Percentiles rank a stretch among this genome's conserved stretches.
phyloP scores from a whole-genome alignment of 73 alveolate species.

The Stentor roeselii region DNA sequence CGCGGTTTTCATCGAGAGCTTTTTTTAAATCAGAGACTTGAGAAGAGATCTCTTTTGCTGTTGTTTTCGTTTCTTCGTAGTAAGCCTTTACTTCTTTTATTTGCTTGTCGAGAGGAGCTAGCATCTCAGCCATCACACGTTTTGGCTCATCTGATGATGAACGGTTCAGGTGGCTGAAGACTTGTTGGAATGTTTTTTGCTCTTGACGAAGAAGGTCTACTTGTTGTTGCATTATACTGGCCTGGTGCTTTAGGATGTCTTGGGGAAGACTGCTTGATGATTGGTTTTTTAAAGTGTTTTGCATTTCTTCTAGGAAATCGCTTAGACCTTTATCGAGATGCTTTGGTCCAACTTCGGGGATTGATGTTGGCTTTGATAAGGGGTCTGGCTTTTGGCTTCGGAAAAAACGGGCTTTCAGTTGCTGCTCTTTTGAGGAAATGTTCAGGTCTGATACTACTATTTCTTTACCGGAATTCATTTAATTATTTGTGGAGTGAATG shows the following conservation, averaged over 20 bases:
- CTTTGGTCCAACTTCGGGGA: background rate
- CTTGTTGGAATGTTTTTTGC: constrained; percentile 38
- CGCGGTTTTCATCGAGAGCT: background rate
- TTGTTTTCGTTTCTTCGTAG: constrained; percentile 47
- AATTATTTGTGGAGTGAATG: too few relatives aligned
- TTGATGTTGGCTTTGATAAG: background rate
- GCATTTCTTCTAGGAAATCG: constrained; percentile 57
- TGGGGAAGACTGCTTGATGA: constrained; percentile 31
- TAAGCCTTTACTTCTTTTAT: constrained; percentile 43
- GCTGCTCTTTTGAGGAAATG: background rate
- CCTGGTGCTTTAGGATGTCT: constrained; percentile 39
- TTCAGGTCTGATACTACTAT: background rate
- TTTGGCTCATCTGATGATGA: constrained; percentile 40
- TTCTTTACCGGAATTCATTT: background rate
- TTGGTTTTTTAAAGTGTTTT: constrained; percentile 34
- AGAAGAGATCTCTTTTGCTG: constrained; percentile 40
- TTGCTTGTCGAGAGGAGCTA: constrained; percentile 53
- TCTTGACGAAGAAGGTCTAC: constrained; percentile 34
- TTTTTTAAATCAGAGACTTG: constrained; percentile 48
- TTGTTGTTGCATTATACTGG: constrained; percentile 44
- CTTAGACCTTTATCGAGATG: background rate
- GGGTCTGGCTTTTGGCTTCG: background rate
- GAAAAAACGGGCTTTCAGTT: background rate
- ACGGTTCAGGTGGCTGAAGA: constrained; percentile 32
- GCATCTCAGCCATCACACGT: constrained; percentile 44